Percentiles rank a stretch among this genome's conserved stretches.
phyloP scores from a whole-genome alignment of 441 rosid species.

The Theobroma grandiflorum region DNA sequence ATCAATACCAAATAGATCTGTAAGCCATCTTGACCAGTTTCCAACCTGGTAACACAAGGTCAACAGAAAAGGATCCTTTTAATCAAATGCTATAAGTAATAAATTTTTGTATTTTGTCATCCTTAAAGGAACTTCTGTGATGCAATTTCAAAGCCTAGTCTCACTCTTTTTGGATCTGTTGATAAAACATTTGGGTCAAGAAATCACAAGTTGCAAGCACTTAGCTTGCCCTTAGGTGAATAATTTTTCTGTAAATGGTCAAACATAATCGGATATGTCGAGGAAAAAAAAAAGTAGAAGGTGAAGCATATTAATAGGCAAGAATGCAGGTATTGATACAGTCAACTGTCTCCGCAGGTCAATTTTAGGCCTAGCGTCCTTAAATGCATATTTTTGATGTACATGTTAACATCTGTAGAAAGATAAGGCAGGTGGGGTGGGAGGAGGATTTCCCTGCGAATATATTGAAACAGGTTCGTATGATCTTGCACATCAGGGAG shows the following conservation, averaged over 20 bases:
- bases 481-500: slow-evolving; percentile 5
- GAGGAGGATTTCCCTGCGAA: neutral
- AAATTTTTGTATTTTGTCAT: neutral
- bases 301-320: neutral
- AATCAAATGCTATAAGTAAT: slow-evolving; percentile 20
- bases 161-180: neutral
- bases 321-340: neutral
- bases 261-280: neutral
- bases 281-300: neutral
- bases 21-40: slow-evolving; percentile 94
- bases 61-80: slow-evolving; percentile 22
- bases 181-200: neutral
- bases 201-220: neutral
- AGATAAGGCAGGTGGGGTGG: neutral
- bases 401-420: neutral
- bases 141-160: neutral
- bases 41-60: slow-evolving; percentile 62
- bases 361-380: neutral
- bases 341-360: neutral
- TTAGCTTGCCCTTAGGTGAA: slow-evolving; percentile 7
- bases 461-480: neutral
- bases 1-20: slow-evolving; percentile 81
- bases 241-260: neutral
- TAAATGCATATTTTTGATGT: neutral
- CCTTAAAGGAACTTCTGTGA: neutral